Percentiles rank a stretch among this genome's conserved stretches.
These are phyloP conservation scores for Rubus idaeus DNA, from an alignment of 306 rosid genomes.

Conservation along the genomic window DNA sequence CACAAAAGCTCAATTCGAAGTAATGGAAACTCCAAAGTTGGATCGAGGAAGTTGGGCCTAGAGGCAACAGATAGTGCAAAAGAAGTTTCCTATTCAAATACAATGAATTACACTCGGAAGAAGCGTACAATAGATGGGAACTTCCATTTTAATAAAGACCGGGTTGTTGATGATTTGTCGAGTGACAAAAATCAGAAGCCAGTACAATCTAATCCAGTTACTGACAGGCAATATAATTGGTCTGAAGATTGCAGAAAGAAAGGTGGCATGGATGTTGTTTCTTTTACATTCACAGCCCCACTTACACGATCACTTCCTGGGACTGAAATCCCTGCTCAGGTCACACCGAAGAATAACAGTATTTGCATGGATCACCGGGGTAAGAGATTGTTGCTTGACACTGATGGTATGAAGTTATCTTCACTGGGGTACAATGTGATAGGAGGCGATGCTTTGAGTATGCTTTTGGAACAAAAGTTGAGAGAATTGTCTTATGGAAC, in stretches of 20 bases:
- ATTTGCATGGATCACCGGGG: slow-evolving; percentile 52
- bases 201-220: slow-evolving; percentile 41
- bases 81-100: slow-evolving; percentile 54
- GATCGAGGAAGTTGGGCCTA: slow-evolving; percentile 52
- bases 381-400: slow-evolving; percentile 54
- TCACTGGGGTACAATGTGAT: slow-evolving; percentile 71
- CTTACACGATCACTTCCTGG: slow-evolving; percentile 55
- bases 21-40: slow-evolving; percentile 53
- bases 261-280: slow-evolving; percentile 76
- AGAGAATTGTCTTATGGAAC: slow-evolving; percentile 62
- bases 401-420: slow-evolving; percentile 53
- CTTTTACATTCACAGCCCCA: slow-evolving; percentile 95
- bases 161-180: slow-evolving; percentile 44
- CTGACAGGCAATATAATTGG: slow-evolving; percentile 45
- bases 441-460: slow-evolving; percentile 78
- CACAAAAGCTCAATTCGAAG: slow-evolving; percentile 61
- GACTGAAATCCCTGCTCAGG: slow-evolving; percentile 50
- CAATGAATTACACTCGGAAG: slow-evolving; percentile 71
- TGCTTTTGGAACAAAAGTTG: slow-evolving; percentile 85
- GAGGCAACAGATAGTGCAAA: slow-evolving; percentile 63
- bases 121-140: slow-evolving; percentile 75
- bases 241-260: slow-evolving; percentile 58
- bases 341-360: slow-evolving; percentile 32
- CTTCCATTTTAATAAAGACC: slow-evolving; percentile 52
- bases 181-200: slow-evolving; percentile 58